Conservation (phyloP, 2,329 filamentous ascomycete species). For the Trichoderma koningiopsis region DNA sequence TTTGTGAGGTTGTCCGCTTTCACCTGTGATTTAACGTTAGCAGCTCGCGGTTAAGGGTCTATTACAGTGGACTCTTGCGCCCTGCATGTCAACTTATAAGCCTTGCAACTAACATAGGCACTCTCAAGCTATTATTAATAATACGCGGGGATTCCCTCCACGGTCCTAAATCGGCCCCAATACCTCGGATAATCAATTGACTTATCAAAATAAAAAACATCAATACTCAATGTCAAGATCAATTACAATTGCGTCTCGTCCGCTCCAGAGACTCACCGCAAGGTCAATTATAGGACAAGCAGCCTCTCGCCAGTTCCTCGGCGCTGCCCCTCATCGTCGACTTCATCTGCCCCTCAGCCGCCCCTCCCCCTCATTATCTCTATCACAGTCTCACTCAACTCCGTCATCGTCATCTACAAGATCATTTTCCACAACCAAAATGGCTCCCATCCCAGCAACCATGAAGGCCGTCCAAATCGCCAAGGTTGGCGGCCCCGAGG, state of each 20-base stretch:
- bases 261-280: background rate
- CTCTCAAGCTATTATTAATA: background rate
- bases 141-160: background rate
- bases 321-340: background rate
- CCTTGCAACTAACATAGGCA: background rate
- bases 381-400: background rate
- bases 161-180: background rate
- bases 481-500: constrained; percentile 67
- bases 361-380: background rate
- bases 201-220: background rate
- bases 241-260: background rate
- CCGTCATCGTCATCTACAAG: background rate
- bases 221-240: background rate
- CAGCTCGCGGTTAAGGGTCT: background rate
- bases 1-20: too few species aligned
- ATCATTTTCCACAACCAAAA: constrained; percentile 37
- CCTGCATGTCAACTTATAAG: background rate
- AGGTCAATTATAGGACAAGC: background rate
- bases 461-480: constrained; percentile 69
- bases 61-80: background rate
- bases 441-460: constrained; percentile 73
- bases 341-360: constrained; percentile 20
- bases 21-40: too few species aligned
- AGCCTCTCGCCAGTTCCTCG: background rate
- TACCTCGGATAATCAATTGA: background rate